Base-by-base conservation (phyloP, 768 basidiomycete species). In the Ramaria sp. region DNA sequence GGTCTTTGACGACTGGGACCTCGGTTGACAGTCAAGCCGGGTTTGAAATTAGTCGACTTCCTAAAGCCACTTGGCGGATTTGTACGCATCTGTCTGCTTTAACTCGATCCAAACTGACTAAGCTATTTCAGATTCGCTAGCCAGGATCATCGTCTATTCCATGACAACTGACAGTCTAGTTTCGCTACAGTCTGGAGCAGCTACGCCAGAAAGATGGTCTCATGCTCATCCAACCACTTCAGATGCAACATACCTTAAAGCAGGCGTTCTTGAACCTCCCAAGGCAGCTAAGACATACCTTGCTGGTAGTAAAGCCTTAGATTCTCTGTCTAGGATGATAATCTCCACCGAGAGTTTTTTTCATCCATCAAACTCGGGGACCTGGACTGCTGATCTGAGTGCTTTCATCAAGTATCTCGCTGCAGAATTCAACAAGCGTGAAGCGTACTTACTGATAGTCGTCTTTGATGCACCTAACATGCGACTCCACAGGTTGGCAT, bases 341-440 rank as follows among this genome's bases (percentile, higher is more conserved):
- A 88, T 87, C 7, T 90, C 89, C 5, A 87, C 83, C 27, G 92
- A 95, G 68, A 84, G 83, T 56, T 92, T 91, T 72, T 95, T 93
- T 71, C 91, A 93, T 66, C 91, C 91, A 0, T 84, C 84, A 10
- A 92, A 91, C 64, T 88, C 88, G 1, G 91, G 91, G 9, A 74
- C 78, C 11, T 92, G 89, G 86, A 89, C 89, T 4, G 71, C 76
- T 52, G 84, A 87, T 72, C 71, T 91, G 62, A 86, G 81, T 57
- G 87, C 86, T 9, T 94, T 96, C 73, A 80, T 92, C 68, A 89
- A 91, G 65, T 85, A 82, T 61, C 76, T 91, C 45, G 85, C 85
- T 1, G 85, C 83, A 67, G 86, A 91, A 61, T 93, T 93, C 72
- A 84, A 89, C 66, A 87, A 87, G 70, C 80, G 91, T 80, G 6